These are phyloP conservation scores for Euphorbia peplus DNA, from an alignment of 345 rosid genomes.

Conservation along the genomic window DNA sequence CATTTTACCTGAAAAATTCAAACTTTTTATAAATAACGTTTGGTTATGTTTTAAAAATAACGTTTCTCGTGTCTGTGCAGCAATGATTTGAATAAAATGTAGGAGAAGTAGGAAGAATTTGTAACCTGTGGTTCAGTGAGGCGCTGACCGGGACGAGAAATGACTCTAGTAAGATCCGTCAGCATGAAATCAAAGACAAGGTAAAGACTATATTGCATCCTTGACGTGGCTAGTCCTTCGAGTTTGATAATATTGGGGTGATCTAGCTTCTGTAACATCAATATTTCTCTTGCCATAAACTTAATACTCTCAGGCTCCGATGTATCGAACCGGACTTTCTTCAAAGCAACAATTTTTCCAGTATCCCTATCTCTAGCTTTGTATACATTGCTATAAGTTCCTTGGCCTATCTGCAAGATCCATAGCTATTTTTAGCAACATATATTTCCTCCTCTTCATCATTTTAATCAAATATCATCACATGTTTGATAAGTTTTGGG, in stretches of 20 bases:
- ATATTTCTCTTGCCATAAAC: constrained; percentile 94
- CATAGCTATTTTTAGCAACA: background rate
- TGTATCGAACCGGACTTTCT: constrained; percentile 85
- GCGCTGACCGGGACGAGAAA: constrained; percentile 55
- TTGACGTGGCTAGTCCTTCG: constrained; percentile 81
- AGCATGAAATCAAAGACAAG: constrained; percentile 75
- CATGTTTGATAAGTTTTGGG: no score
- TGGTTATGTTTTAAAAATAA: no score
- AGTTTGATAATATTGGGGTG: constrained; percentile 82
- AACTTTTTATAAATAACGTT: no score
- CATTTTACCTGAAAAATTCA: constrained; percentile 86
- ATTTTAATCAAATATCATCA: no score
- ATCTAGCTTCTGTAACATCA: constrained; percentile 60
- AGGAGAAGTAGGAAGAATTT: background rate
- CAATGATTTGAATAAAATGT: no score
- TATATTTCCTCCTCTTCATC: background rate
- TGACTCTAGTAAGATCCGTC: constrained; percentile 61
- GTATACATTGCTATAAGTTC: constrained; percentile 91
- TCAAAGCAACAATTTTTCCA: constrained; percentile 71
- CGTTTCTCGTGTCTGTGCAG: no score
- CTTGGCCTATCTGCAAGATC: constrained; percentile 67
- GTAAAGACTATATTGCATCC: constrained; percentile 89
- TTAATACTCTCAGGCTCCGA: constrained; percentile 79
- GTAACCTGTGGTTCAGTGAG: constrained; percentile 73
- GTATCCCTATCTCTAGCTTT: constrained; percentile 74